Base-by-base conservation (phyloP, 345 rosid genomes). In the Populus nigra region DNA sequence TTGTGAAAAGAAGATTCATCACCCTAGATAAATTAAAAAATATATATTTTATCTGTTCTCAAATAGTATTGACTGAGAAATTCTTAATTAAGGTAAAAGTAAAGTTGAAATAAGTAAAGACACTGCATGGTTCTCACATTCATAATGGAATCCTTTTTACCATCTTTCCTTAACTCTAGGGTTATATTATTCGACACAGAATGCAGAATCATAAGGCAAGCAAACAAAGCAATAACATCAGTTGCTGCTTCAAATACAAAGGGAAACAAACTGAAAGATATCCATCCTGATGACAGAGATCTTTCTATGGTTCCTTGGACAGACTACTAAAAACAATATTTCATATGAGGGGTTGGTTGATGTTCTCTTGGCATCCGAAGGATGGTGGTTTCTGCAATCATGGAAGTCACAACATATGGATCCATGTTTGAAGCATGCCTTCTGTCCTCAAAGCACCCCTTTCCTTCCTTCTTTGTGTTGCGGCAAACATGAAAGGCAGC, bases 381-480 rank as follows among this genome's bases (percentile, higher is more conserved):
- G 69, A 77, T 27, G 69, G 80, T 77, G 39, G 80, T 77, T 22
- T 77, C 75, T 41, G 80, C 80, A 62, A 77, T 62, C 80, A 77
- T 61, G 63, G 75, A 70, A 23, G 80, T 77, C 29, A 70, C 80
- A 38, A 77, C 63, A 31, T 77, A 77, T 59, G 80, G 80, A 31
- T 77, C 80, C 80, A 77, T 77, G 70, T 77, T 77, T 1, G 80
- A 77, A 16, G 80, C 80, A 18, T 74, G 80, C 75, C 80, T 77
- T 61, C 80, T 70, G n/a, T 77, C 80, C 47, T 77, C 80, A 27
- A 77, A 77, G n/a, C 70, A 77, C 13, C 80, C 80, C 50, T 77
- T 77, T 1, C 80, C 80, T 70, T 70, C 16, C 27, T 77, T 77
- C 75, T 77, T 70, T 3, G 75, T 77, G 39, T 77, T 74, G 2